Conservation (phyloP, 306 rosid species). For the Acmispon strigosus region DNA sequence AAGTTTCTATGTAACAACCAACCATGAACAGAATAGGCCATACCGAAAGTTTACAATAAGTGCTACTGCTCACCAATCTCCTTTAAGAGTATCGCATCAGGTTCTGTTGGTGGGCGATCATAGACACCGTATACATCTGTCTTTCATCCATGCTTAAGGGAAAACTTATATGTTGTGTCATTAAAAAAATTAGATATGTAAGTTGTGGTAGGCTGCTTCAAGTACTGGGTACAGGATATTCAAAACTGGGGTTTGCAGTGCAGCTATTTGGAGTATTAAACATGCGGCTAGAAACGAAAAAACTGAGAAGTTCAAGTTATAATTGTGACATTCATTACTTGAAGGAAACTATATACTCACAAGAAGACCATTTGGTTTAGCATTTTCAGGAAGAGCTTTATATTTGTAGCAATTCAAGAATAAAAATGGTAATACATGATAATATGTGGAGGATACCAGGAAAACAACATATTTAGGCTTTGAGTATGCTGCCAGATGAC, state of each 20-base stretch:
- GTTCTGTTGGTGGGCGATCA: slow-evolving; percentile 77
- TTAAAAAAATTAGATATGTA: background rate
- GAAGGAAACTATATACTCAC: background rate
- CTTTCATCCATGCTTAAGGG: slow-evolving; percentile 42
- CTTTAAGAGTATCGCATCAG: slow-evolving; percentile 61
- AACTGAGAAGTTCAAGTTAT: background rate
- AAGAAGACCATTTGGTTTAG: background rate
- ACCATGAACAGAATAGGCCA: slow-evolving; percentile 8
- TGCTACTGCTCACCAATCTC: slow-evolving; percentile 65
- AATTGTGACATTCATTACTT: background rate
- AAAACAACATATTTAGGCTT: slow-evolving; percentile 62
- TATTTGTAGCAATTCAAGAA: background rate
- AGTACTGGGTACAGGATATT: background rate
- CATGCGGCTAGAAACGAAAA: background rate
- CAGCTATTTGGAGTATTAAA: background rate
- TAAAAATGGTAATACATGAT: background rate
- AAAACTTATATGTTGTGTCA: slow-evolving; percentile 28
- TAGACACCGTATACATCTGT: slow-evolving; percentile 90
- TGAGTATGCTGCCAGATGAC: slow-evolving; percentile 69
- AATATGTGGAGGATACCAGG: slow-evolving; percentile 29
- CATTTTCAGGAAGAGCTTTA: background rate
- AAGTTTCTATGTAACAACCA: background rate
- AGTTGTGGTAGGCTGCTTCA: background rate
- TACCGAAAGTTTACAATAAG: slow-evolving; percentile 2
- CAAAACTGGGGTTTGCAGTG: background rate